Evolutionary conservation across 2,329 filamentous ascomycete species (phyloP).

Genomic region (Verticillium longisporum): DNA sequence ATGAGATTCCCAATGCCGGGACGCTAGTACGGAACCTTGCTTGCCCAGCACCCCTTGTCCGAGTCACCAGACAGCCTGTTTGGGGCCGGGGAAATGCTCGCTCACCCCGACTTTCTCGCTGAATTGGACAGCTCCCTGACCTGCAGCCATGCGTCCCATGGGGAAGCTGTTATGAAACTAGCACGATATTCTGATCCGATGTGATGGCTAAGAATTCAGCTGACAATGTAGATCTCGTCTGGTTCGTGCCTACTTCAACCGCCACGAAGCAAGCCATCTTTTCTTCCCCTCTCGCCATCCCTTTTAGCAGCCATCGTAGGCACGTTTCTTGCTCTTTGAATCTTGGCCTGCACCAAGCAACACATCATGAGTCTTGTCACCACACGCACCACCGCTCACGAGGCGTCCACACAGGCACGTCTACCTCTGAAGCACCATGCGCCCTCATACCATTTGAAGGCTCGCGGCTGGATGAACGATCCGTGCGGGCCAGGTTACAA

Average conservation of each 20-base stretch:
- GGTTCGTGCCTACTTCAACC: neutral
- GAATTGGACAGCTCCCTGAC: neutral
- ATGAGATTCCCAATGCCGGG: neutral
- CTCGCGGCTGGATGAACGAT: conserved; percentile 29
- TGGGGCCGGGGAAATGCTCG: neutral
- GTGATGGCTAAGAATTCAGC: neutral
- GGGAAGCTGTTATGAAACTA: neutral
- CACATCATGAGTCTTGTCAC: neutral
- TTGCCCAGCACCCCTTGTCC: neutral
- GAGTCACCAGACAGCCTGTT: neutral
- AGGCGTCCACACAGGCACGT: neutral
- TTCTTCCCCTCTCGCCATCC: neutral
- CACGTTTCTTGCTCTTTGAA: too few relatives aligned
- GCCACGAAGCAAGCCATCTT: neutral
- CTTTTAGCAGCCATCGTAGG: neutral
- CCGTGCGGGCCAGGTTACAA: conserved; percentile 44
- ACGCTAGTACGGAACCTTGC: neutral
- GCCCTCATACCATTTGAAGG: conserved; percentile 12
- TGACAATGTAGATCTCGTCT: neutral
- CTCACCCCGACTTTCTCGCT: neutral
- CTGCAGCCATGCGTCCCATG: neutral
- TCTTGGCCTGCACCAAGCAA: neutral
- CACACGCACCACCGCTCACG: neutral
- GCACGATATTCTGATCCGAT: neutral
- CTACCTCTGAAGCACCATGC: neutral